Evolutionary conservation across 306 rosid genomes (phyloP).

Genomic region (Pterocarpus macrocarpus): DNA sequence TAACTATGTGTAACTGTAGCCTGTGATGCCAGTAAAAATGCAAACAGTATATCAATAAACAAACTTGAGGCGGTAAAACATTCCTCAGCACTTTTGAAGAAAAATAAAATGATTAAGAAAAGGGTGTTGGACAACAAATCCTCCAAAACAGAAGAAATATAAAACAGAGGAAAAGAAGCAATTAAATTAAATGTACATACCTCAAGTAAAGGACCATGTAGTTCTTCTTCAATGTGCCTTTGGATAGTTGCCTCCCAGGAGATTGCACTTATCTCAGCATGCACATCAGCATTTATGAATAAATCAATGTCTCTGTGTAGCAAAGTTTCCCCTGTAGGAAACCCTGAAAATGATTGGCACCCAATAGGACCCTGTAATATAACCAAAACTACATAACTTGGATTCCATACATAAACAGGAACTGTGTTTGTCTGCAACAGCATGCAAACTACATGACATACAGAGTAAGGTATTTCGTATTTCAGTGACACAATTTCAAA

Average conservation of each 20-base stretch:
- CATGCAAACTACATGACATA: slow-evolving; percentile 35
- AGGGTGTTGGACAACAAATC: slow-evolving; percentile 1
- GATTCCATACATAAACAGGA: slow-evolving; percentile 26
- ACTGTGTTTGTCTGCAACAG: slow-evolving; percentile 32
- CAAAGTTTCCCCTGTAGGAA: slow-evolving; percentile 71
- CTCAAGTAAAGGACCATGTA: slow-evolving; percentile 78
- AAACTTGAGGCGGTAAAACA: slow-evolving; percentile 23
- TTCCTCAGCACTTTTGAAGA: slow-evolving; percentile 3
- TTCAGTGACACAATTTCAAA: background rate
- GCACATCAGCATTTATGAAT: slow-evolving; percentile 68
- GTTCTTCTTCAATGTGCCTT: slow-evolving; percentile 91
- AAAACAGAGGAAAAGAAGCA: background rate
- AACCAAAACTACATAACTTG: slow-evolving; percentile 51
- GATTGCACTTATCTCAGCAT: slow-evolving; percentile 75
- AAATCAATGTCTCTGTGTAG: slow-evolving; percentile 77
- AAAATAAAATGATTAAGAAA: background rate
- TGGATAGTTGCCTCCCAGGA: slow-evolving; percentile 97
- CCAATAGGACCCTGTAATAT: slow-evolving; percentile 93
- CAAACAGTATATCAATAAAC: slow-evolving; percentile 17
- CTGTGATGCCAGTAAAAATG: slow-evolving; percentile 9
- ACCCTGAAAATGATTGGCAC: slow-evolving; percentile 80
- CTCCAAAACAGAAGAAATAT: slow-evolving; percentile 15
- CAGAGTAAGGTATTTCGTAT: slow-evolving; percentile 6
- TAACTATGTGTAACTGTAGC: slow-evolving; percentile 1
- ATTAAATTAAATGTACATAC: slow-evolving; percentile 50